Percentiles rank a stretch among this genome's conserved stretches.
These are phyloP conservation scores for Penicillium sp. DNA, from an alignment of 2,329 filamentous ascomycete genomes.

Conservation along the genomic window DNA sequence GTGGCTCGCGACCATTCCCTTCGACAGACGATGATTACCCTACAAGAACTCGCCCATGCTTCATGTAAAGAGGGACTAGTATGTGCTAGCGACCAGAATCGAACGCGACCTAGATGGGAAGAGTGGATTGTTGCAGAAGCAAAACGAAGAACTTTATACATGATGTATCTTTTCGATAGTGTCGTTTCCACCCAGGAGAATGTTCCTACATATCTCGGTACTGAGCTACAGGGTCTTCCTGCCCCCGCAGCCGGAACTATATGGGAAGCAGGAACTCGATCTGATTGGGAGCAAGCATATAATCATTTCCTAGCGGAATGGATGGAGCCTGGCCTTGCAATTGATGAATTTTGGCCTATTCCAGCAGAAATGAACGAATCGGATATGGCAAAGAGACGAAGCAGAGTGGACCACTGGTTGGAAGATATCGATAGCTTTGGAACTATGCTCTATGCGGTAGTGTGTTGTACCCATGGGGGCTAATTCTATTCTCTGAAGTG, in stretches of 20 bases:
- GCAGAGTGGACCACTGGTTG: constrained; percentile 55
- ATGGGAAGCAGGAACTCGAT: constrained; percentile 47
- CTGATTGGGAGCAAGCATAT: constrained; percentile 51
- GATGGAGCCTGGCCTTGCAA: constrained; percentile 43
- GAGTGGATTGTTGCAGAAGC: constrained; percentile 58
- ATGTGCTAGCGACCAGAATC: constrained; percentile 47
- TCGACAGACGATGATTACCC: constrained; percentile 52
- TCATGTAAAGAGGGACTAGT: constrained; percentile 47
- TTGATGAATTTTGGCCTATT: constrained; percentile 58
- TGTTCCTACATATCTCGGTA: constrained; percentile 53
- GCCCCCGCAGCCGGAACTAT: constrained; percentile 47
- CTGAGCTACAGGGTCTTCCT: constrained; percentile 53
- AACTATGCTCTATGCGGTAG: constrained; percentile 57
- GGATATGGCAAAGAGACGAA: constrained; percentile 33
- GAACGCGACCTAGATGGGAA: constrained; percentile 53
- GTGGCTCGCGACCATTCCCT: constrained; percentile 37
- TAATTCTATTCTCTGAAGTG: constrained; percentile 33
- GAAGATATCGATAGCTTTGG: constrained; percentile 58
- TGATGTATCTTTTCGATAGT: constrained; percentile 60
- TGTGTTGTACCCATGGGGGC: constrained; percentile 49
- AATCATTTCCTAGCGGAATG: constrained; percentile 49
- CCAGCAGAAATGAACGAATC: constrained; percentile 36
- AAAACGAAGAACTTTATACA: constrained; percentile 56
- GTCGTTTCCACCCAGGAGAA: constrained; percentile 52
- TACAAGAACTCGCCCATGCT: constrained; percentile 54